Percentiles rank a stretch among this genome's conserved stretches.
Evolutionary conservation across 2,329 filamentous ascomycete genomes (phyloP).

Genomic region (Akanthomyces muscarius): DNA sequence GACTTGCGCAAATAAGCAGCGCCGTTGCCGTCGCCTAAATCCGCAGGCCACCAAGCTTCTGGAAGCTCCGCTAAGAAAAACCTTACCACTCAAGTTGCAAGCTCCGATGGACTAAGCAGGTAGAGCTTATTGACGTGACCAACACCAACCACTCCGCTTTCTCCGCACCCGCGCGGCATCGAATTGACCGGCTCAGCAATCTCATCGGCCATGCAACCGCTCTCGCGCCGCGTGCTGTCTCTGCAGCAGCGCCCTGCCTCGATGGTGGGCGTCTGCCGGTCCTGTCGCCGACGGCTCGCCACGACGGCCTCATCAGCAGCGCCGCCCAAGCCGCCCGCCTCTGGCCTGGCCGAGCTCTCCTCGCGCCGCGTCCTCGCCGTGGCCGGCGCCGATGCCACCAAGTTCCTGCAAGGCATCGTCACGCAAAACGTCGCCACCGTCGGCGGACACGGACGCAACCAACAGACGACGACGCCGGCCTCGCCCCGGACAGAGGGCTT

Average conservation of each 20-base stretch:
- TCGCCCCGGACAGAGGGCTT: slow-evolving; percentile 47
- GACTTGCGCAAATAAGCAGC: neutral
- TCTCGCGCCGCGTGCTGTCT: slow-evolving; percentile 23
- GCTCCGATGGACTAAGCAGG: neutral
- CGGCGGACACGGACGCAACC: slow-evolving; percentile 23
- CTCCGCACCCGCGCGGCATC: neutral
- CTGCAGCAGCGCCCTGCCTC: slow-evolving; percentile 17
- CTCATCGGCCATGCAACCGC: slow-evolving; percentile 21
- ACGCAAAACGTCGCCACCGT: slow-evolving; percentile 54
- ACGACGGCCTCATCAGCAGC: slow-evolving; percentile 17
- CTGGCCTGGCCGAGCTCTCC: slow-evolving; percentile 55
- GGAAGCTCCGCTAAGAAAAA: slow-evolving; percentile 3
- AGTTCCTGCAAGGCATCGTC: slow-evolving; percentile 84
- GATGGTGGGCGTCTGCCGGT: slow-evolving; percentile 26
- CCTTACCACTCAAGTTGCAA: neutral
- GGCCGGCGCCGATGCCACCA: slow-evolving; percentile 71
- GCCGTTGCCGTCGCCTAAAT: neutral
- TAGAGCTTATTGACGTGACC: no score
- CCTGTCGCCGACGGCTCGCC: slow-evolving; percentile 31
- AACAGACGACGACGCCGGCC: neutral
- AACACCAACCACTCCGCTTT: neutral
- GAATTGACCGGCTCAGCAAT: neutral
- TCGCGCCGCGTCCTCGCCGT: slow-evolving; percentile 76
- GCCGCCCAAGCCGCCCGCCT: slow-evolving; percentile 38
- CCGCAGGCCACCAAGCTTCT: neutral